phyloP scores from a whole-genome alignment of 768 basidiomycete species.

The Pulveroboletus frians region DNA sequence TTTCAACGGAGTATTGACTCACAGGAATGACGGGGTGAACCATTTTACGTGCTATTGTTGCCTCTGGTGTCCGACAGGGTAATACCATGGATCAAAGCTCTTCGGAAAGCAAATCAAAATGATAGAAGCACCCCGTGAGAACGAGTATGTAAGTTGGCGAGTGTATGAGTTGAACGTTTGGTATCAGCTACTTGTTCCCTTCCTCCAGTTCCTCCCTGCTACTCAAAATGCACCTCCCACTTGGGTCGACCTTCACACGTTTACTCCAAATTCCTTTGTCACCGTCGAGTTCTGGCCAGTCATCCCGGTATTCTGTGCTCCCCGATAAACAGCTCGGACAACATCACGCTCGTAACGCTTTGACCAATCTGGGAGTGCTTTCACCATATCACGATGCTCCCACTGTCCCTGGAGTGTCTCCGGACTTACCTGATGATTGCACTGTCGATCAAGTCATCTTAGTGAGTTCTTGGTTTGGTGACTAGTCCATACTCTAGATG shows the following conservation, averaged over 20 bases:
- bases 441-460: constrained; percentile 38
- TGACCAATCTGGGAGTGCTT: constrained; percentile 30
- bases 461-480: constrained; percentile 19
- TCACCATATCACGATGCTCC: constrained; percentile 36
- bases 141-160: not conserved
- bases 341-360: not conserved
- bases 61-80: no score
- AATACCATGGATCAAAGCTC: not conserved
- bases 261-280: constrained; percentile 14
- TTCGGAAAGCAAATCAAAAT: not conserved
- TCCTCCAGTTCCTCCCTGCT: not conserved
- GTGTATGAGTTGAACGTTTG: not conserved
- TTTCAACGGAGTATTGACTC: no score
- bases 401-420: constrained; percentile 22
- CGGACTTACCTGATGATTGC: constrained; percentile 35
- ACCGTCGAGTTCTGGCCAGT: not conserved
- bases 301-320: no score
- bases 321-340: not conserved
- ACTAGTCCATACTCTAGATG: not conserved
- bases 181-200: not conserved
- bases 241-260: constrained; percentile 4
- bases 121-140: not conserved
- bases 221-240: constrained; percentile 17
- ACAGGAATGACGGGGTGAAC: no score
- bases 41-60: no score